Percentiles rank a stretch among this genome's conserved stretches.
These are phyloP conservation scores for Lathyrus aphaca DNA, from an alignment of 306 rosid species.

Conservation along the genomic window DNA sequence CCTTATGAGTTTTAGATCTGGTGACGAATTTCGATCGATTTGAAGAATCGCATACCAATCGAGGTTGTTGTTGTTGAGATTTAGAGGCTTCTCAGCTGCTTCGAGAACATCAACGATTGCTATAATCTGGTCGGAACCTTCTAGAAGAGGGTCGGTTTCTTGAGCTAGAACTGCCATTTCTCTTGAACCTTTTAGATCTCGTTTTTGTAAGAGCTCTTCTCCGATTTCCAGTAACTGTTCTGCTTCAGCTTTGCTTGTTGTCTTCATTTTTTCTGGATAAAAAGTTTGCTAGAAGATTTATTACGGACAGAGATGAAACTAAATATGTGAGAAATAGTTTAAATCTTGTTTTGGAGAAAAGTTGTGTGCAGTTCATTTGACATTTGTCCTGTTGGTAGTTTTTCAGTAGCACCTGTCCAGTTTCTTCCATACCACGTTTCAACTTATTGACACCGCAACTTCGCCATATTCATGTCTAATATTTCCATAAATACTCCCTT, in stretches of 20 bases:
- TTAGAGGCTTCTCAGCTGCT: constrained; percentile 64
- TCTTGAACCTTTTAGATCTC: constrained; percentile 71
- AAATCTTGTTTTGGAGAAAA: too few relatives aligned
- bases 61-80: constrained; percentile 55
- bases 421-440: too few relatives aligned
- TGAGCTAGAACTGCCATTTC: constrained; percentile 86
- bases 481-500: too few relatives aligned
- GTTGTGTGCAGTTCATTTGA: too few relatives aligned
- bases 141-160: constrained; percentile 83
- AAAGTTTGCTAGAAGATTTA: too few relatives aligned
- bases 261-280: constrained; percentile 23
- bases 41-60: constrained; percentile 89
- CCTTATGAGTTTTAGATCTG: constrained; percentile 65
- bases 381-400: too few relatives aligned
- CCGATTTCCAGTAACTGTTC: constrained; percentile 79
- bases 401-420: too few relatives aligned
- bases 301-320: too few relatives aligned
- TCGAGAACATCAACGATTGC: constrained; percentile 77
- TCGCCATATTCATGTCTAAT: too few relatives aligned
- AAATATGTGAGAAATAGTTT: too few relatives aligned
- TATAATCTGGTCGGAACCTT: constrained; percentile 88
- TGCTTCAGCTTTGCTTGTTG: constrained; percentile 59
- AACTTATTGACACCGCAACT: too few relatives aligned
- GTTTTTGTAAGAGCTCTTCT: constrained; percentile 71
- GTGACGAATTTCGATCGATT: constrained; percentile 48